Evolutionary conservation across 2,329 filamentous ascomycete genomes (phyloP), one percentile per base, ranked within the genome.

Genomic region (Monilinia aucupariae): DNA sequence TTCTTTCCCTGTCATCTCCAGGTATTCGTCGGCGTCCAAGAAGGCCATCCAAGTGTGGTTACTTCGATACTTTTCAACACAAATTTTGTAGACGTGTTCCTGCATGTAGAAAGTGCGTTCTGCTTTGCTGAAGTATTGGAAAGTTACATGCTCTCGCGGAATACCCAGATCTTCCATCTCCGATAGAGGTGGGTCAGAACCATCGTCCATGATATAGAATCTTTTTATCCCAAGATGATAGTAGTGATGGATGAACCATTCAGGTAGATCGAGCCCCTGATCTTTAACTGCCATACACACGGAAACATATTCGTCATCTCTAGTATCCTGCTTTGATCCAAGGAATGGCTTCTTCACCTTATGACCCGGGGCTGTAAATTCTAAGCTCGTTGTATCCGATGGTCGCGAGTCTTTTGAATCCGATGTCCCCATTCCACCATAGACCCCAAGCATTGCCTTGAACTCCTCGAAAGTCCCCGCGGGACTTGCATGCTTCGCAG

Each of bases 1-100:
- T 47, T 74, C 68, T 10, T 64, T 62, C 8, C 64, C 64, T 10
- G 66, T 54, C 63, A 67, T 64, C 37, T 74, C 74, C 30, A 75
- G 64, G 61, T 74, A 75, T 64, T 75, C 72, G 27, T 73, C 71
- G 3, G 64, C 68, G 27, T 72, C 71, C 9, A 73, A 37, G 59
- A 74, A 75, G 2, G 69, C 73, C 63, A 75, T 72, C 74, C 74
- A 75, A 22, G 69, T 74, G 64, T 74, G 72, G 22, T 65, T 65
- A 30, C 50, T 58, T 30, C 72, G 68, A 41, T 68, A 72, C 2
- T 64, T 64, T 7, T 63, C 27, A 22, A 67, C 52, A 27, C 72
- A 74, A 7, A 67, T 22, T 8, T 62, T 59, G 52, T 72, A 72
- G 3, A 69, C 64, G 2, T 30, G 12, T 3, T 64, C 41, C 43